Conservation (phyloP, 768 basidiomycete species). For the Termitomyces sp. region DNA sequence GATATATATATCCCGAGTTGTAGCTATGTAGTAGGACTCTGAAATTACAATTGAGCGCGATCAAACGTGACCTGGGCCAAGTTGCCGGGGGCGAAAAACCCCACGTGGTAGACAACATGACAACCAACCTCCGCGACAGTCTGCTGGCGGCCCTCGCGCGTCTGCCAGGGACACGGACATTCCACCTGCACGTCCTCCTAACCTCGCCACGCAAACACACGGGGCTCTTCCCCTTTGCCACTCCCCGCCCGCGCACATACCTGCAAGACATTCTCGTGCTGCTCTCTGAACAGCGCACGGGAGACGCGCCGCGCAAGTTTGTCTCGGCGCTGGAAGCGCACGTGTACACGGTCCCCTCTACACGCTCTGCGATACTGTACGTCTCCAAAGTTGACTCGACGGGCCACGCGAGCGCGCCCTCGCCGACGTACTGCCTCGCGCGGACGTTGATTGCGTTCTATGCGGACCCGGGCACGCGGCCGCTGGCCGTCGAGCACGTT, state of each 20-base stretch:
- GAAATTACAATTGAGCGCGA: too few species aligned
- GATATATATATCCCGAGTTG: too few species aligned
- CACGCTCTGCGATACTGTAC: constrained; percentile 73
- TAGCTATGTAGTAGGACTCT: too few species aligned
- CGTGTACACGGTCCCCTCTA: constrained; percentile 70
- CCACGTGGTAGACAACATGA: constrained; percentile 11
- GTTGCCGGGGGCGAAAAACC: background rate
- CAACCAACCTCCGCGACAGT: constrained; percentile 50
- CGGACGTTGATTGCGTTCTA: constrained; percentile 63
- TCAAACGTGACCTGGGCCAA: background rate
- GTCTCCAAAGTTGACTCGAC: constrained; percentile 95
- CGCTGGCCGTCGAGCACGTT: constrained; percentile 50
- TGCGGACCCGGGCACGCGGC: constrained; percentile 58
- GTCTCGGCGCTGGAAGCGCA: constrained; percentile 78
- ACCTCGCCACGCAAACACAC: constrained; percentile 65
- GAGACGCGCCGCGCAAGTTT: constrained; percentile 52
- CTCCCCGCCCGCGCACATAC: constrained; percentile 59
- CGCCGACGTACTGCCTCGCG: constrained; percentile 76
- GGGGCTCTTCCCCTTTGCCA: constrained; percentile 72
- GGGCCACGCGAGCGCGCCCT: constrained; percentile 61
- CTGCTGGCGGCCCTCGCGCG: constrained; percentile 52
- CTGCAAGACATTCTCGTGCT: constrained; percentile 78
- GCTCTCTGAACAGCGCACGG: constrained; percentile 56
- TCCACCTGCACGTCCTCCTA: constrained; percentile 74
- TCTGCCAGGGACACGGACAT: constrained; percentile 64